Percentiles rank a stretch among this genome's conserved stretches.
Conservation (phyloP, 495 filamentous ascomycete species). For the Xylaria curta region DNA sequence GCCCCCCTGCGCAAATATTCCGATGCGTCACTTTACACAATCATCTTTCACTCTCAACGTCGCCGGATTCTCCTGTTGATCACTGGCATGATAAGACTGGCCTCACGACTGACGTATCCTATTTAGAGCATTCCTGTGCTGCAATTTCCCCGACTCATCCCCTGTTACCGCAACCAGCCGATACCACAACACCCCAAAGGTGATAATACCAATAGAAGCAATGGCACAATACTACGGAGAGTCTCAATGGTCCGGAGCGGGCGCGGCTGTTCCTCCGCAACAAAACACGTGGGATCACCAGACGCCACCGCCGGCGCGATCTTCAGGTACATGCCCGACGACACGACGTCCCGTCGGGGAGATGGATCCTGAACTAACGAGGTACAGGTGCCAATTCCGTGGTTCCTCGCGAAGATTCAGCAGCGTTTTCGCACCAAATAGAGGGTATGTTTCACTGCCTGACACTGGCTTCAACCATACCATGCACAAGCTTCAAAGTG, state of each 20-base stretch:
- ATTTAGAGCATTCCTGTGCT: conserved; percentile 11
- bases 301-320: conserved; percentile 83
- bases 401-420: conserved; percentile 75
- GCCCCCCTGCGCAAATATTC: conserved; percentile 12
- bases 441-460: conserved; percentile 73
- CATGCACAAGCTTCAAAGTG: neutral
- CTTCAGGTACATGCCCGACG: conserved; percentile 41
- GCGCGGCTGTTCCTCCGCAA: conserved; percentile 61
- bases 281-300: conserved; percentile 77
- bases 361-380: conserved; percentile 27
- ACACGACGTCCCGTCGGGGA: neutral
- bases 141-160: neutral
- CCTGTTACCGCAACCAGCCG: neutral
- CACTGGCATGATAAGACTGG: conserved; percentile 1
- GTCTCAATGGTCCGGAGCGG: conserved; percentile 74
- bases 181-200: neutral
- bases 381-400: conserved; percentile 74
- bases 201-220: neutral
- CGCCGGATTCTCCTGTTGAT: conserved; percentile 1
- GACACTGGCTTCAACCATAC: neutral
- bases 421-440: conserved; percentile 87
- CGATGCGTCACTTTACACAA: conserved; percentile 8
- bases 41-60: neutral
- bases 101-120: conserved; percentile 1
- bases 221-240: conserved; percentile 79